Conservation (phyloP, 192 early-diverging fungal species). For the Gonapodya prolifera region DNA sequence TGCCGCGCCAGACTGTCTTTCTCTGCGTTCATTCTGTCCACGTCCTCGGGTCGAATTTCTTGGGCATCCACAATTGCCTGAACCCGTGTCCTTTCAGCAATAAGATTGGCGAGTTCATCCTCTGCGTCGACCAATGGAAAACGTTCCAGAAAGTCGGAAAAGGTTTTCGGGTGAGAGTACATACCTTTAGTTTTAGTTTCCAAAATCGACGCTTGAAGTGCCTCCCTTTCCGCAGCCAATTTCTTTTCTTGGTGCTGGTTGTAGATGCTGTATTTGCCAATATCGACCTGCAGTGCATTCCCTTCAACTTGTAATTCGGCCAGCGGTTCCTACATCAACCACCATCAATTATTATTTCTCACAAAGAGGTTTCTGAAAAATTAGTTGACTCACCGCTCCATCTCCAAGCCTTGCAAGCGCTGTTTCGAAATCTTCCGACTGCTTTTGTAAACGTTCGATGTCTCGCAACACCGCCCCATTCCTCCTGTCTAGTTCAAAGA, state of each 20-base stretch:
- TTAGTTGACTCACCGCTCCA: background rate
- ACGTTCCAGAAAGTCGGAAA: too few relatives aligned
- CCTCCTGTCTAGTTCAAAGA: background rate
- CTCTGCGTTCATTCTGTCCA: constrained; percentile 70
- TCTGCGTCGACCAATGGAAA: constrained; percentile 22
- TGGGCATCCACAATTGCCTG: constrained; percentile 57
- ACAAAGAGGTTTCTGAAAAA: background rate
- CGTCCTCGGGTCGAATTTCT: constrained; percentile 63
- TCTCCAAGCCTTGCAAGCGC: background rate
- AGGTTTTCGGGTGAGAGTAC: too few relatives aligned
- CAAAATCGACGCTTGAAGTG: background rate
- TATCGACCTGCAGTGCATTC: background rate
- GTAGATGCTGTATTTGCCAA: background rate
- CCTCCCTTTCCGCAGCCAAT: background rate
- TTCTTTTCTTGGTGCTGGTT: background rate
- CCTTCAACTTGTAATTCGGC: background rate
- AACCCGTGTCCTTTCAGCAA: constrained; percentile 37
- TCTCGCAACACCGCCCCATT: background rate
- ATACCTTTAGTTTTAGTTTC: background rate
- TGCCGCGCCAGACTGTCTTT: constrained; percentile 47
- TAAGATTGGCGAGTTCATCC: constrained; percentile 26
- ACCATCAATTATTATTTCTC: background rate
- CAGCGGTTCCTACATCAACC: constrained; percentile 3
- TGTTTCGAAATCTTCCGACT: background rate
- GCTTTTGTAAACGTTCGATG: background rate